Evolutionary conservation across 805 yeast genomes (phyloP), one percentile per base, ranked within the genome.

Genomic region (Debaryomyces hansenii): DNA sequence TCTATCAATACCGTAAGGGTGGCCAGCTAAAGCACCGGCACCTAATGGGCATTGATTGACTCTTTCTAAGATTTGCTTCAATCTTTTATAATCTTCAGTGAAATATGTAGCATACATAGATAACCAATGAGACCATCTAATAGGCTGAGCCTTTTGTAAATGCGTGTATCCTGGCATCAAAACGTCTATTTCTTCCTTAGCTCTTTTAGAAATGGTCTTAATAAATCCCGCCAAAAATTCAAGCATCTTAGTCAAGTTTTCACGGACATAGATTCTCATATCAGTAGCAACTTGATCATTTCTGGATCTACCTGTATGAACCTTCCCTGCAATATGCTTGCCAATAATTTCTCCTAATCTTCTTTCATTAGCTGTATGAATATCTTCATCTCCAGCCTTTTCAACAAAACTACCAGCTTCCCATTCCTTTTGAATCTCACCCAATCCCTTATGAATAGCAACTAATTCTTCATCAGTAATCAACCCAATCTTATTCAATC

Each of bases 251-350:
- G 72, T 77, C 52, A 94, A 72, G 53, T 83, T 80, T 57, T 85
- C 91, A 60, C 97, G 85, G 46, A 94, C 97, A 56, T 81, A 92
- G 21, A 94, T 82, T 68, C 99, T 81, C 96, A 94, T 89, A 64
- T 94, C 99, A n/a, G 98, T 92, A 39, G 97, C 99, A 42, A 91
- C 97, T 74, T 94, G 99, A 67, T 94, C 99, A 62, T 94, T 94
- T 78, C 99, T 84, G 40, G 96, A 88, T 64, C 99, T 83, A 51
- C 99, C 99, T n/a, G 99, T 94, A 67, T 94, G 99, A 27, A 94
- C 98, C 61, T 94, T 94, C 35, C 99, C 99, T 12, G 98, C 88
- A 63, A 94, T 92, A 45, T 82, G 83, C 59, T 83, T 84, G 46
- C 99, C 99, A 59, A 94, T 94, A 44, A 94, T 74, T 71, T 94